Conservation (phyloP, 2,329 filamentous ascomycete genomes). For the Trichoderma harzianum region DNA sequence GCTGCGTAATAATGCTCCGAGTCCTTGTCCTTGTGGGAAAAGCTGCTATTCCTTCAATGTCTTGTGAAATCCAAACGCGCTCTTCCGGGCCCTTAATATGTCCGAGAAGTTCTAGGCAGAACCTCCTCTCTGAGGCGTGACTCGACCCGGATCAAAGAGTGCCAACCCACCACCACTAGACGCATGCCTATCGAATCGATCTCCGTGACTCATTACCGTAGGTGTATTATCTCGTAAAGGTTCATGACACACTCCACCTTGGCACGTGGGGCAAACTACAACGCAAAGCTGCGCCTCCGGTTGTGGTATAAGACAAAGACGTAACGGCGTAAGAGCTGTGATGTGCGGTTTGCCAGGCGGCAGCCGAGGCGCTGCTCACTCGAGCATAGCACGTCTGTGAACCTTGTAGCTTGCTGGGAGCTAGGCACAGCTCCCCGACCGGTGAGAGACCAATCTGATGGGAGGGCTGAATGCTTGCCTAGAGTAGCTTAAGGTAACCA, state of each 20-base stretch:
- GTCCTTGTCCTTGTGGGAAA: background rate
- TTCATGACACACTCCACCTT: background rate
- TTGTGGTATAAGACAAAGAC: background rate
- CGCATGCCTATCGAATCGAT: background rate
- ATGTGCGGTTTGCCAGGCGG: constrained; percentile 8
- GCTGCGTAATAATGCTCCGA: background rate
- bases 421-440: background rate
- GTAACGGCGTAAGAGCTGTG: constrained; percentile 1
- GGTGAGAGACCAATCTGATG: background rate
- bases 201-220: constrained; percentile 12
- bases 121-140: background rate
- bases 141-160: background rate
- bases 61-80: background rate
- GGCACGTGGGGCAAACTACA: constrained; percentile 18
- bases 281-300: constrained; percentile 26
- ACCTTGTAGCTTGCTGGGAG: background rate
- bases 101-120: constrained; percentile 7
- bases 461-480: constrained; percentile 15
- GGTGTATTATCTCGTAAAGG: background rate
- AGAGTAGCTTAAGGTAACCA: background rate
- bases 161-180: background rate
- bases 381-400: constrained; percentile 16
- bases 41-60: background rate
- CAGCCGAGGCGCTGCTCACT: constrained; percentile 19
- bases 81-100: constrained; percentile 5